These are phyloP conservation scores for Yamagishiella unicocca DNA, from an alignment of 139 green algal species.

Conservation along the genomic window DNA sequence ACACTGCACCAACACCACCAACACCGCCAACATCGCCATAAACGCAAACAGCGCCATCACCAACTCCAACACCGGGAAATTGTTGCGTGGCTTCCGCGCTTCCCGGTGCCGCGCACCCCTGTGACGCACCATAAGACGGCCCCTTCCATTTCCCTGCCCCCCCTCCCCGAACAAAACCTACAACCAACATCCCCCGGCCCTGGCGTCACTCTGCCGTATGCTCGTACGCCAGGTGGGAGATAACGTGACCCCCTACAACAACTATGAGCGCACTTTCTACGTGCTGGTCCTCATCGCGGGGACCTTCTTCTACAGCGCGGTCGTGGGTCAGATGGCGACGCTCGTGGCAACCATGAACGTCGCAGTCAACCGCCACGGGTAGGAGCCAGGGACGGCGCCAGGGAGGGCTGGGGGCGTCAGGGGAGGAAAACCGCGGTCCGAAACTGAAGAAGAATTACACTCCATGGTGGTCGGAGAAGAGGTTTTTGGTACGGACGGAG, in stretches of 20 bases:
- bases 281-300: slow-evolving; percentile 27
- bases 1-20: too few relatives aligned
- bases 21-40: too few relatives aligned
- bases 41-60: too few relatives aligned
- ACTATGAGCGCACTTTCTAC: slow-evolving; percentile 46
- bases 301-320: slow-evolving; percentile 43
- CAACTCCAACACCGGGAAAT: too few relatives aligned
- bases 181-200: neutral
- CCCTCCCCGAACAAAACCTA: neutral
- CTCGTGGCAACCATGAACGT: slow-evolving; percentile 49
- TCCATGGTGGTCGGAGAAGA: too few relatives aligned
- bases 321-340: slow-evolving; percentile 50
- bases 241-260: slow-evolving; percentile 50
- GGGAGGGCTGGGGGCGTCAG: too few relatives aligned
- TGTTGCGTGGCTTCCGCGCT: too few relatives aligned
- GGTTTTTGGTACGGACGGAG: too few relatives aligned
- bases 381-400: neutral
- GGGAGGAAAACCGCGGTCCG: too few relatives aligned
- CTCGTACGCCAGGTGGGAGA: slow-evolving; percentile 45
- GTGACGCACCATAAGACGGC: neutral
- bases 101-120: too few relatives aligned
- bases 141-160: neutral
- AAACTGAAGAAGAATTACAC: too few relatives aligned
- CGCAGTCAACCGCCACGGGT: slow-evolving; percentile 43
- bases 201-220: neutral